Base-by-base conservation (phyloP, 176 grass and related monocot genomes). In the Carex parvula region DNA sequence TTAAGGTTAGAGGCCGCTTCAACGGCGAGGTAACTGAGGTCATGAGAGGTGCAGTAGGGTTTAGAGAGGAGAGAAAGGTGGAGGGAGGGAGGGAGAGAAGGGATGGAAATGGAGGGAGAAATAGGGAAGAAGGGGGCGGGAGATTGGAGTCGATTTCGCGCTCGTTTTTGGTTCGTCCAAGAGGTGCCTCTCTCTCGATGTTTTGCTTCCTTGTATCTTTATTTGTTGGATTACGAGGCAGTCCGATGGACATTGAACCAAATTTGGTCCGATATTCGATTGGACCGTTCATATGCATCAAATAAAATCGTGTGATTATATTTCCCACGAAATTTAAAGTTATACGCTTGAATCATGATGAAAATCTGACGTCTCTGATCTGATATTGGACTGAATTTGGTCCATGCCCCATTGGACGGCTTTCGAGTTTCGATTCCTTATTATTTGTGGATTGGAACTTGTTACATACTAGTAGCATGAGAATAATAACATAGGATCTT, bases 31-130 rank as follows among this genome's bases (percentile, higher is more conserved):
- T 59, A 32, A 64, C 62, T 10, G 41, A 22, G 11, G 85, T 14
- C 83, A 90, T 81, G 91, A 30, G 37, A 62, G 83, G 22, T 17
- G 68, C 13, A 24, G 48, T 84, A 83, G 78, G 87, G 71, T 89
- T 89, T 70, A 53, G 73, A 59, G 54, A 60, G 24, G 0, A 46
- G 21, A 24, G 32, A 22, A 11, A 60, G 57, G 41, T 44, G 41
- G 41, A n/a, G n/a, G n/a, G n/a, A n/a, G n/a, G n/a, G n/a, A n/a
- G n/a, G n/a, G n/a, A 57, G 30, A 54, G 18, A n/a, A 50, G 22
- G 41, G 44, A 46, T 10, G 39, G 44, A 75, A 50, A 21, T 62
- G 12, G 44, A 33, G 44, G 70, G 20, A 75, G 44, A 46, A 75
- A 50, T 46, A 63, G 61, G 59, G 5, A 2, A 52, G 12, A 17